Evolutionary conservation across 495 filamentous ascomycete genomes (phyloP), one percentile per base, ranked within the genome.

Genomic region (Penicillium arizonense): DNA sequence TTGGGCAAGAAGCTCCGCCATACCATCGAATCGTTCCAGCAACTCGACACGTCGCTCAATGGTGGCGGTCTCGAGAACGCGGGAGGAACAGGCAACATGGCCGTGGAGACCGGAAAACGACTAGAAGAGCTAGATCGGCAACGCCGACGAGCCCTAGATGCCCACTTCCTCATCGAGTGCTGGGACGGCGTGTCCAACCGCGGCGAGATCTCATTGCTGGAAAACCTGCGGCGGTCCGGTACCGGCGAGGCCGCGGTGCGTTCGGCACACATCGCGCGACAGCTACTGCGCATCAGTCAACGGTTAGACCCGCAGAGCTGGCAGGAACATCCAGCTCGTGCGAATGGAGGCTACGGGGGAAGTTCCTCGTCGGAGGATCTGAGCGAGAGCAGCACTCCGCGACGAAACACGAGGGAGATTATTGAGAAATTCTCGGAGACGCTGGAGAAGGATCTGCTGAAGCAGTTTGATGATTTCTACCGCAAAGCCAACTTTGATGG

Each of bases 361-460:
- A 58, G 47, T 55, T 53, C 62, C 70, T 77, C 54, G 62, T 77
- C 57, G 53, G 62, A 35, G 64, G 76, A 65, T 38, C 64, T 63
- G 62, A 69, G 62, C 14, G 65, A 62, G 11, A 66, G 65, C 33
- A 70, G 58, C 47, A 59, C 68, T 2, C 63, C 70, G 39, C 72
- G 77, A 48, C 71, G 71, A 55, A 91, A 93, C 50, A 93, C 93
- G 4, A 80, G 88, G 52, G 92, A 96, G 67, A 81, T 95, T 23
- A 89, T 99, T 45, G 95, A 99, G 69, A 96, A 96, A 60, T 99
- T 97, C 70, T 91, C 89, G 0, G 95, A 99, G 70, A 90, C 86
- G 0, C 70, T 99, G 51, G 95, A 99, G 69, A 95, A 97, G 61
- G 95, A 99, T 63, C 74, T 99, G 24, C 72, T 99, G 45, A 89